Evolutionary conservation across 1,284 basidiomycete species (phyloP).

Genomic region (Malassezia slooffiae): DNA sequence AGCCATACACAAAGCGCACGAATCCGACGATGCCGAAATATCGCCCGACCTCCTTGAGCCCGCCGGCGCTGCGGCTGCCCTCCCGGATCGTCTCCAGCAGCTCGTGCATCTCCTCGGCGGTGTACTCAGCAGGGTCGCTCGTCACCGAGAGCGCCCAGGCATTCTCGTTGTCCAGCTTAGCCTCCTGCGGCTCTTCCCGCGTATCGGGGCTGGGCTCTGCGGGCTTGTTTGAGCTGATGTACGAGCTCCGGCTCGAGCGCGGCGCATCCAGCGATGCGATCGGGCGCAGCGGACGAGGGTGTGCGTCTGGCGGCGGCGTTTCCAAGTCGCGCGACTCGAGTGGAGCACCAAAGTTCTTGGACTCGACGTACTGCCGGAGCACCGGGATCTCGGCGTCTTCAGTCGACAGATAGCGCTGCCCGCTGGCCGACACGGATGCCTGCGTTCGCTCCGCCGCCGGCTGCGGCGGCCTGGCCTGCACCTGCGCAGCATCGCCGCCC

Average conservation of each 20-base stretch:
- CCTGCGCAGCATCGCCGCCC: background rate
- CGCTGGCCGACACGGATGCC: constrained; percentile 16
- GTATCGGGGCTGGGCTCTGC: no score
- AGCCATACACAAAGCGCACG: constrained; percentile 44
- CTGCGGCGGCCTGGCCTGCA: background rate
- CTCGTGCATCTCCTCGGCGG: constrained; percentile 71
- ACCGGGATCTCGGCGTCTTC: constrained; percentile 21
- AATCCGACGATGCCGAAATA: constrained; percentile 55
- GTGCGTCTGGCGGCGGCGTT: no score
- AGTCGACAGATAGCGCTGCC: constrained; percentile 20
- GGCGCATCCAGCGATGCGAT: no score
- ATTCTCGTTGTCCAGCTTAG: background rate
- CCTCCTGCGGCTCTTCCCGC: no score
- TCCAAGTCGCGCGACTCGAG: no score
- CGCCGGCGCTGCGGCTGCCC: constrained; percentile 76
- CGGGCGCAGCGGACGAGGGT: no score
- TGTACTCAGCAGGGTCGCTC: constrained; percentile 55
- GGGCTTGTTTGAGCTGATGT: no score
- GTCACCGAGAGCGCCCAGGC: constrained; percentile 40
- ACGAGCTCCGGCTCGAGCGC: no score
- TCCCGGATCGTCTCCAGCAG: constrained; percentile 90
- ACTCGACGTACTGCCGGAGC: constrained; percentile 5
- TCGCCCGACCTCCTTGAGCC: constrained; percentile 60
- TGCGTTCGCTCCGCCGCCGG: background rate
- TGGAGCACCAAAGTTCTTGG: no score